A percentile compares a stretch with the other conserved stretches of the same genome.
Conservation (phyloP, 1,139 yeast species). For the Blastobotrys arbuscula region DNA sequence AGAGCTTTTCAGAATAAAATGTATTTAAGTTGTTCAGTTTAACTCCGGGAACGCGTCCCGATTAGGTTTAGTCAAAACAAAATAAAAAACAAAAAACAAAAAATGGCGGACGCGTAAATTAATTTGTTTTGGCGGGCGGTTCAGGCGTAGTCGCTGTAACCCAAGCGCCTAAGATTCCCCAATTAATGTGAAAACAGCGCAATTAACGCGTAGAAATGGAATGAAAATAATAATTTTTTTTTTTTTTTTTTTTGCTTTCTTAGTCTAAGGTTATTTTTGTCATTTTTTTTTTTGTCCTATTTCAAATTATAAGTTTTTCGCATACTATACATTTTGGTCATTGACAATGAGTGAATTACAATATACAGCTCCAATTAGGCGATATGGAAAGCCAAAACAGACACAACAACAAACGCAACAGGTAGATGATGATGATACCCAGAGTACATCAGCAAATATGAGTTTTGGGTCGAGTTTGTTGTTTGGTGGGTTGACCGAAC, state of each 20-base stretch:
- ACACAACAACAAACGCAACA: background rate
- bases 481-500: constrained; percentile 9
- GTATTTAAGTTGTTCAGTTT: background rate
- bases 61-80: background rate
- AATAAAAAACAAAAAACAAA: background rate
- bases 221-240: too few relatives aligned
- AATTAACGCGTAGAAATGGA: background rate
- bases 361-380: background rate
- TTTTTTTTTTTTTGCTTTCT: too few relatives aligned
- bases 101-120: background rate
- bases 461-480: constrained; percentile 5
- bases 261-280: too few relatives aligned
- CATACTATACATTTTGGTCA: too few relatives aligned
- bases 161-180: too few relatives aligned
- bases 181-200: background rate
- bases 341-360: background rate
- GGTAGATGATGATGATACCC: background rate
- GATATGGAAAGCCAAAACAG: constrained; percentile 6
- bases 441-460: background rate
- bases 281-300: too few relatives aligned
- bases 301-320: too few relatives aligned
- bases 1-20: background rate
- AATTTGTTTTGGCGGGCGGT: background rate
- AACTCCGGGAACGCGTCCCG: background rate
- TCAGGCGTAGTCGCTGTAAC: background rate